A percentile compares a stretch with the other conserved stretches of the same genome.
These are phyloP conservation scores for Xerocomellus dryophilus DNA, from an alignment of 768 basidiomycete species.

Conservation along the genomic window DNA sequence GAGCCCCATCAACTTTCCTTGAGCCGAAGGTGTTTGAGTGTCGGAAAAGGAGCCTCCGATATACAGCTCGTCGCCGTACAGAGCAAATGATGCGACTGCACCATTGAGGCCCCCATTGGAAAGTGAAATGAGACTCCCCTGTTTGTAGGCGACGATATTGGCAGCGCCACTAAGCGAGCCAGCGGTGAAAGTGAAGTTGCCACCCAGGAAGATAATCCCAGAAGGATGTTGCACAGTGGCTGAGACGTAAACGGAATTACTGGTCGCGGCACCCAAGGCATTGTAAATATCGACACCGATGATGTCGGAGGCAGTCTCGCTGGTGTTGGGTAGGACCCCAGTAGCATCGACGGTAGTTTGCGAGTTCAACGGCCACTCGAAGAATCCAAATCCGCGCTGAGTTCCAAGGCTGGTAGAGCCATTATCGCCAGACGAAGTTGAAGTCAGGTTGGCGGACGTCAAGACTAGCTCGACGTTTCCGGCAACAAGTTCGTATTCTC, in stretches of 20 bases:
- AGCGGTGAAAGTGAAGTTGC: slow-evolving; percentile 63
- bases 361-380: slow-evolving; percentile 74
- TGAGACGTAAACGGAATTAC: slow-evolving; percentile 41
- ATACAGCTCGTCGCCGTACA: slow-evolving; percentile 63
- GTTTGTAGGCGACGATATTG: slow-evolving; percentile 73
- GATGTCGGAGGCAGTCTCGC: slow-evolving; percentile 64
- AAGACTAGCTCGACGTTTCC: slow-evolving; percentile 81
- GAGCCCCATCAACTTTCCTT: slow-evolving; percentile 54
- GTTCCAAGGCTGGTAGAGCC: slow-evolving; percentile 34
- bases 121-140: slow-evolving; percentile 51
- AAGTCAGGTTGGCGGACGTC: slow-evolving; percentile 52
- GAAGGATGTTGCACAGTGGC: slow-evolving; percentile 65
- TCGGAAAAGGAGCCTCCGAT: slow-evolving; percentile 88
- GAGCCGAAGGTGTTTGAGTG: slow-evolving; percentile 51
- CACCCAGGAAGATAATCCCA: slow-evolving; percentile 68
- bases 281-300: slow-evolving; percentile 60
- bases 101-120: slow-evolving; percentile 77
- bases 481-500: slow-evolving; percentile 80
- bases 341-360: slow-evolving; percentile 54
- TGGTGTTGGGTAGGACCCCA: slow-evolving; percentile 58
- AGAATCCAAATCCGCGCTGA: slow-evolving; percentile 72
- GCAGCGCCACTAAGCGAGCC: slow-evolving; percentile 53
- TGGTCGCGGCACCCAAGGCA: slow-evolving; percentile 50
- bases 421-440: slow-evolving; percentile 33
- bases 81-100: slow-evolving; percentile 62